Base-by-base conservation (phyloP, 176 grass and related monocot species). In the Rhipidocladum racemiflorum region DNA sequence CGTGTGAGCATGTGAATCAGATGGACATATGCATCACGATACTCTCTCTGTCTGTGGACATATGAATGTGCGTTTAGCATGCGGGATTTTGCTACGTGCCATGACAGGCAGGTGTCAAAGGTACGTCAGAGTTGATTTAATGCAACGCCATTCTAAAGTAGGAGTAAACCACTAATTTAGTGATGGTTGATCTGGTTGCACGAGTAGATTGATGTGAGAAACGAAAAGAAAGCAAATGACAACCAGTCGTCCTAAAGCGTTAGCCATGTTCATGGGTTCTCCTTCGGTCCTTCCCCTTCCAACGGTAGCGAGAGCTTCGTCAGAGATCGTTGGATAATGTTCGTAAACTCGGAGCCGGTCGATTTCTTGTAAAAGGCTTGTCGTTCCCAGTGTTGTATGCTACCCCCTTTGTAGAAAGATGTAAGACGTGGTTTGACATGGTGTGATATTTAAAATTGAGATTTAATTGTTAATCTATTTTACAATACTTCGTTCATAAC, bases 231-330 rank as follows among this genome's bases (percentile, higher is more conserved):
- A 25, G 32, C 20, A 1, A 18, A 25, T 65, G 65, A 35, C 27
- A 83, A 68, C 74, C 84, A 32, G 54, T 60, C 88, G 79, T 74
- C 27, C 59, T 20, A 55, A 72, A 86, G 79, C 10, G 66, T 45
- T 35, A 56, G 75, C 81, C 84, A 77, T 85, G 77, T 75, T 46
- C 21, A 16, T 25, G 17, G 82, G 76, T 76, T 72, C 32, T 34
- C 88, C 38, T 72, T 45, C 6, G 78, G 3, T 34, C 88, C 38
- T 72, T 45, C 6, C 29, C 60, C 74, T 90, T 83, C 23, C 78
- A 78, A 75, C 70, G 76, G 23, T 59, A 16, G 39, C 32, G 81
- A 84, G 78, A 84, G 74, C 57, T 65, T 70, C 65, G 0, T 27
- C 10, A 4, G 65, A 50, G 40, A 90, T 86, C 9, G 66, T 24